phyloP scores from a whole-genome alignment of 371 early-diverging fungal genomes.

The Phascolomyces articulosus region DNA sequence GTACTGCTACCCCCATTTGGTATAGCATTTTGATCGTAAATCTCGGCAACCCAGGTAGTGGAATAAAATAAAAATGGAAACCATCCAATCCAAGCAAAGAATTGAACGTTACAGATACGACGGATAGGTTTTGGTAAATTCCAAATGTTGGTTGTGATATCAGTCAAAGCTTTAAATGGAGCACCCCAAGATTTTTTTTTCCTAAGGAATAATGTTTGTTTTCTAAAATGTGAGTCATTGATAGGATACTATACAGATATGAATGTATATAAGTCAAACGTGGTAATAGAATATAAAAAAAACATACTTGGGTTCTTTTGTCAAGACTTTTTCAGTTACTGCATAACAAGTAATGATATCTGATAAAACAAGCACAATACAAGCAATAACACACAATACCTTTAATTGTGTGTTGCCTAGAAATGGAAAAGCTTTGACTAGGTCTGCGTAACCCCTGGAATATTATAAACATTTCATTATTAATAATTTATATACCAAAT shows the following conservation, averaged over 20 bases:
- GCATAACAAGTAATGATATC: constrained; percentile 72
- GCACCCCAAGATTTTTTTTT: constrained; percentile 21
- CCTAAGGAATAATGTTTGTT: not conserved
- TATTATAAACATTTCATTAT: not conserved
- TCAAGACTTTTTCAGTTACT: constrained; percentile 56
- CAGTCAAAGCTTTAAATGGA: constrained; percentile 32
- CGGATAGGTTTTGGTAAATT: constrained; percentile 74
- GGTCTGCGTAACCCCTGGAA: constrained; percentile 74
- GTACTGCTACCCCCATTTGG: constrained; percentile 23
- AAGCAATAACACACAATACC: constrained; percentile 77
- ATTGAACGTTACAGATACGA: constrained; percentile 84
- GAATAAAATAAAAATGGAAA: constrained; percentile 95
- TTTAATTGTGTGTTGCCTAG: constrained; percentile 86
- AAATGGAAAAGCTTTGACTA: constrained; percentile 69
- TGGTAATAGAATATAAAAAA: not conserved
- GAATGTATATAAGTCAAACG: not conserved
- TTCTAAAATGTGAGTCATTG: not conserved
- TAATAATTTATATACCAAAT: no score
- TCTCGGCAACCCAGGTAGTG: constrained; percentile 80
- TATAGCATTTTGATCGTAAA: constrained; percentile 35
- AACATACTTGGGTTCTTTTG: constrained; percentile 31
- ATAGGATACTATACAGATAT: not conserved
- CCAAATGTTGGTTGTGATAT: constrained; percentile 46
- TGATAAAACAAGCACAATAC: constrained; percentile 59
- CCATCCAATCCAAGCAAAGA: constrained; percentile 96